Evolutionary conservation across 257 asterid genomes (phyloP).

Genomic region (Thymus quinquecostatus): DNA sequence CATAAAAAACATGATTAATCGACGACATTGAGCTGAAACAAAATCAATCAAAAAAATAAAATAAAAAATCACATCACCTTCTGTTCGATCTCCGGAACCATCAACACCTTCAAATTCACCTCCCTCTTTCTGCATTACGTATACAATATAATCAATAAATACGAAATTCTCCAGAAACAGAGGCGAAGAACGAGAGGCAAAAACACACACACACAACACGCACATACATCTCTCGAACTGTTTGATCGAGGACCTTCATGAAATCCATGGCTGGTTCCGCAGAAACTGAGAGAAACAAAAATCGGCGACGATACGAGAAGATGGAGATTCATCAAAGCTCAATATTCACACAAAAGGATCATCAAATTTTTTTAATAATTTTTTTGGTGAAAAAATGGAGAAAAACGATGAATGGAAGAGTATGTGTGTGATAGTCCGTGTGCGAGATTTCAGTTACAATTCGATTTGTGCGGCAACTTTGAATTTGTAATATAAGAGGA

Average conservation of each 20-base stretch:
- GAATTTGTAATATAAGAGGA: background rate
- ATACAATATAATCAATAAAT: too few relatives aligned
- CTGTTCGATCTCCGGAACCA: conserved; percentile 98
- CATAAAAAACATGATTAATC: conserved; percentile 13
- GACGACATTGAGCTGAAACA: conserved; percentile 23
- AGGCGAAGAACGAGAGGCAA: background rate
- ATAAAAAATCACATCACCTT: conserved; percentile 50
- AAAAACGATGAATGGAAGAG: conserved; percentile 21
- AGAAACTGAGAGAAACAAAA: background rate
- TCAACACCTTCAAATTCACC: conserved; percentile 96
- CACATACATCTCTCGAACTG: conserved; percentile 91
- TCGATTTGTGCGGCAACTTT: conserved; percentile 5
- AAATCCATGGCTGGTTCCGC: conserved; percentile 82
- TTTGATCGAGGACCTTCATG: conserved; percentile 91
- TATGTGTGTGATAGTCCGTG: background rate
- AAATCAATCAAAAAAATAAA: conserved; percentile 1
- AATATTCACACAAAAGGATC: conserved; percentile 1
- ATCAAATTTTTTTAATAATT: background rate
- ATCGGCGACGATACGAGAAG: conserved; percentile 23
- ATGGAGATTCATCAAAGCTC: conserved; percentile 19
- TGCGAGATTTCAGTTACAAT: background rate
- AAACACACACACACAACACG: background rate
- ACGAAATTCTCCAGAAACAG: background rate
- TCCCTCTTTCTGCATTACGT: conserved; percentile 81
- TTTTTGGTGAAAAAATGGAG: background rate